Percentiles rank a stretch among this genome's conserved stretches.
phyloP scores from a whole-genome alignment of 257 asterid genomes.

The Hygrophila difformis region DNA sequence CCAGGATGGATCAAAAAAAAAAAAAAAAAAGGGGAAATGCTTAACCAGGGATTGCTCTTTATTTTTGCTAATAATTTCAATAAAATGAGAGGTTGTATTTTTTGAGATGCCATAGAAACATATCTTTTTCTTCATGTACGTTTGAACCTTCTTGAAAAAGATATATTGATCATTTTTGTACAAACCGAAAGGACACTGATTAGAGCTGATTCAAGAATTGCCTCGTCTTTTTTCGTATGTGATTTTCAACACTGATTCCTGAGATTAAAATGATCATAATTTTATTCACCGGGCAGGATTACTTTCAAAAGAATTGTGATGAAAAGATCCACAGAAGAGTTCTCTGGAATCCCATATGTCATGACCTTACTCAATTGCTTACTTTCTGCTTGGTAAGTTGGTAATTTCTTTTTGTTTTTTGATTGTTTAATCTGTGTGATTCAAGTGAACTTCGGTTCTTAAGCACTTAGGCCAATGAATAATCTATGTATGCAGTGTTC shows the following conservation, averaged over 20 bases:
- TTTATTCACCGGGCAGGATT: slow-evolving; percentile 30
- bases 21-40: too few relatives aligned
- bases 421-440: background rate
- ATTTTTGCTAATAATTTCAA: background rate
- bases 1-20: too few relatives aligned
- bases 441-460: too few relatives aligned
- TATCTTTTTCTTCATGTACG: slow-evolving; percentile 4
- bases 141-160: slow-evolving; percentile 7
- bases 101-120: background rate
- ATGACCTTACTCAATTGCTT: slow-evolving; percentile 89
- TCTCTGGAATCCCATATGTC: slow-evolving; percentile 78
- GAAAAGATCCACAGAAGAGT: slow-evolving; percentile 57
- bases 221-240: background rate
- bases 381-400: slow-evolving; percentile 61
- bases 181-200: slow-evolving; percentile 8
- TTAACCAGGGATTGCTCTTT: background rate
- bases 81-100: background rate
- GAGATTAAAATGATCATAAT: background rate
- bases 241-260: background rate
- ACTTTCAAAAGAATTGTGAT: slow-evolving; percentile 64
- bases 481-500: too few relatives aligned
- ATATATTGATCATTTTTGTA: background rate
- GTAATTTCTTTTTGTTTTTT: slow-evolving; percentile 2
- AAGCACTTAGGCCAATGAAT: too few relatives aligned
- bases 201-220: slow-evolving; percentile 6